Percentiles rank a stretch among this genome's conserved stretches.
Evolutionary conservation across 140 eudicot species (phyloP).

Genomic region (Anethum foeniculum): DNA sequence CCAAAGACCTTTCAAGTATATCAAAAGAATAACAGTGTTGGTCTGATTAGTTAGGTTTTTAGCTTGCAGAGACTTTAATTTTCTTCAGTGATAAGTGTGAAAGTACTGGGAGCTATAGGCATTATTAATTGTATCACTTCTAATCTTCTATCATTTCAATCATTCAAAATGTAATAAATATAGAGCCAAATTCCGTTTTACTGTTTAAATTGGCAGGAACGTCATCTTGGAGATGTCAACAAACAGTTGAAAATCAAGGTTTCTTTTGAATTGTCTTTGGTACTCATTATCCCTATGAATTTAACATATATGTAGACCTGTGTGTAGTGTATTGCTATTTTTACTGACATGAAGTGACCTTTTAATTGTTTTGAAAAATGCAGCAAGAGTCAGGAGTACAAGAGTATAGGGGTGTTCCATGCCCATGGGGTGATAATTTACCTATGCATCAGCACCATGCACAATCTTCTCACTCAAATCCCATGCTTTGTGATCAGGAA

Average conservation of each 20-base stretch:
- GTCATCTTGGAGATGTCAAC: constrained; percentile 87
- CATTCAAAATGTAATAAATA: background rate
- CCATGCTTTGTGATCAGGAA: constrained; percentile 51
- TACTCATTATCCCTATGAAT: constrained; percentile 17
- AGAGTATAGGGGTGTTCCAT: constrained; percentile 37
- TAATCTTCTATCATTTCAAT: background rate
- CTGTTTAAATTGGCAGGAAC: constrained; percentile 41
- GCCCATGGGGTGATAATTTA: constrained; percentile 42
- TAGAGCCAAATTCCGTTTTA: background rate
- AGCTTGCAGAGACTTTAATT: background rate
- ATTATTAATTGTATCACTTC: background rate
- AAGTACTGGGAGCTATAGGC: background rate
- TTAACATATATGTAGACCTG: background rate
- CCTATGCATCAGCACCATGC: constrained; percentile 25
- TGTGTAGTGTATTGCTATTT: background rate
- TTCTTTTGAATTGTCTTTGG: constrained; percentile 65
- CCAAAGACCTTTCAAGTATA: background rate
- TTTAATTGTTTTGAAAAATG: background rate
- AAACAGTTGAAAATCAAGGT: constrained; percentile 83
- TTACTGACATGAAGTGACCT: background rate
- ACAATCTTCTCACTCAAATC: constrained; percentile 34
- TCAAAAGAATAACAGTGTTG: background rate
- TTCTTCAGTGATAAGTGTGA: background rate
- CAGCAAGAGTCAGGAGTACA: constrained; percentile 70
- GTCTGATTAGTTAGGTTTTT: background rate